phyloP scores from a whole-genome alignment of 106 monocot species.

The Platanthera guangdongensis region DNA sequence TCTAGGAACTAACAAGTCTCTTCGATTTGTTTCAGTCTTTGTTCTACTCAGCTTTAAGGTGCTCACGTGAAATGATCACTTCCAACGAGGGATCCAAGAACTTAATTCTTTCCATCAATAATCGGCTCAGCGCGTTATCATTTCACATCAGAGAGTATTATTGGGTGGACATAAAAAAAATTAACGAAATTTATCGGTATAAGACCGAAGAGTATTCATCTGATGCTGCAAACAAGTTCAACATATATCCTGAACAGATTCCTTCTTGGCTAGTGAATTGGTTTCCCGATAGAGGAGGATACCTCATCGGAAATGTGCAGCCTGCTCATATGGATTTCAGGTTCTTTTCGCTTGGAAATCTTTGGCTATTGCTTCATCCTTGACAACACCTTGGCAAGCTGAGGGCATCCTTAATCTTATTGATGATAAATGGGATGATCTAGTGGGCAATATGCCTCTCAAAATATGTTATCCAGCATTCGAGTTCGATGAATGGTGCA shows the following conservation, averaged over 20 bases:
- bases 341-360: slow-evolving; percentile 88
- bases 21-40: slow-evolving; percentile 41
- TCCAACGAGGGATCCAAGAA: slow-evolving; percentile 68
- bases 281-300: slow-evolving; percentile 83
- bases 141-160: slow-evolving; percentile 94
- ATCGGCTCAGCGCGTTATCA: slow-evolving; percentile 80
- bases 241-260: slow-evolving; percentile 84
- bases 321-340: slow-evolving; percentile 98
- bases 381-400: slow-evolving; percentile 75
- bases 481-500: slow-evolving; percentile 84
- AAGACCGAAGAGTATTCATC: slow-evolving; percentile 91
- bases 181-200: slow-evolving; percentile 90
- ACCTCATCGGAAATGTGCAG: slow-evolving; percentile 87
- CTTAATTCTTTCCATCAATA: slow-evolving; percentile 69
- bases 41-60: slow-evolving; percentile 87
- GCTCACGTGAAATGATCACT: slow-evolving; percentile 76
- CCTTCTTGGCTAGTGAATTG: slow-evolving; percentile 83
- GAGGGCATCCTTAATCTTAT: slow-evolving; percentile 81
- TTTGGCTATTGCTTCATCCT: slow-evolving; percentile 82
- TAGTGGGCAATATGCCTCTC: slow-evolving; percentile 80
- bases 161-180: slow-evolving; percentile 87
- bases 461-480: slow-evolving; percentile 88
- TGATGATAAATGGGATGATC: slow-evolving; percentile 93
- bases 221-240: slow-evolving; percentile 79
- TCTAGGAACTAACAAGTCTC: not conserved